Conservation (phyloP, 352 stramenopile species). For the Pythium folliculosum region DNA sequence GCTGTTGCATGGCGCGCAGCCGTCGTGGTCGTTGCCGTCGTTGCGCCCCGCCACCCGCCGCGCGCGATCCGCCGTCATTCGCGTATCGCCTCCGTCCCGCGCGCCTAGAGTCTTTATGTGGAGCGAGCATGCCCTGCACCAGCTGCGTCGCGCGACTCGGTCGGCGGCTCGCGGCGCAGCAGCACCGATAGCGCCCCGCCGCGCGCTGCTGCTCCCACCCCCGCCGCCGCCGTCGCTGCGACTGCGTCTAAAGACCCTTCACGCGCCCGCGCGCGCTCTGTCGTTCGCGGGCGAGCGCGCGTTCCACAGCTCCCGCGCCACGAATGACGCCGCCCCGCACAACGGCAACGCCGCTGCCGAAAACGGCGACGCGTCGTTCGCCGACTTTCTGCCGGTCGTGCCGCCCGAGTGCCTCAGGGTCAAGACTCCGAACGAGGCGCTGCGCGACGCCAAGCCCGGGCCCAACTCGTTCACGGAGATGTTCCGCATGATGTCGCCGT, state of each 20-base stretch:
- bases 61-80: constrained; percentile 5
- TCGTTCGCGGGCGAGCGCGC: not conserved
- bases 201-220: not conserved
- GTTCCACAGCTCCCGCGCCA: constrained; percentile 15
- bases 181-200: constrained; percentile 24
- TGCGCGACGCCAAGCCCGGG: constrained; percentile 28
- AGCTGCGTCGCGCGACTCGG: constrained; percentile 29
- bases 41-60: not conserved
- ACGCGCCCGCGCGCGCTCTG: not conserved
- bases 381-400: constrained; percentile 74
- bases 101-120: constrained; percentile 28
- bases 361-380: constrained; percentile 21
- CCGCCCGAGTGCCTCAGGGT: constrained; percentile 78
- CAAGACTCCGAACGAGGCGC: constrained; percentile 32
- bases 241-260: too few relatives aligned
- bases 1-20: constrained; percentile 9
- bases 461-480: constrained; percentile 87
- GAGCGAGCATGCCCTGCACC: constrained; percentile 31
- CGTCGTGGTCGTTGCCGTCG: not conserved
- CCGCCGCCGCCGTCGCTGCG: too few relatives aligned
- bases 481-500: constrained; percentile 96
- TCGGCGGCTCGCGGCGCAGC: constrained; percentile 22
- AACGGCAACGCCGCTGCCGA: not conserved
- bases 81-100: constrained; percentile 5
- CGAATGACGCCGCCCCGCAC: not conserved